These are phyloP conservation scores for Fragaria vesca DNA, from an alignment of 306 rosid species.

Conservation along the genomic window DNA sequence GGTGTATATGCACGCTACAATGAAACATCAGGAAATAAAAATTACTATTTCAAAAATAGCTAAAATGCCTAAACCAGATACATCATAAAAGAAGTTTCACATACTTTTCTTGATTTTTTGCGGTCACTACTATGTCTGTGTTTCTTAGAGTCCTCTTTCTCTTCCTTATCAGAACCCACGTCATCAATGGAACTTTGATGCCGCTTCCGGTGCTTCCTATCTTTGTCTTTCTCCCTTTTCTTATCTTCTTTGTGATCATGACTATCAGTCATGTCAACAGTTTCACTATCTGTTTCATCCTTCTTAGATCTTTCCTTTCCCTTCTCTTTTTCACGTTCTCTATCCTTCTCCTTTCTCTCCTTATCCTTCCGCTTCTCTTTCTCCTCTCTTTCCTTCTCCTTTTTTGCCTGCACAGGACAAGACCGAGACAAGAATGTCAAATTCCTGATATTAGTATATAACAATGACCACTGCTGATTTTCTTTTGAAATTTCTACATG, in stretches of 20 bases:
- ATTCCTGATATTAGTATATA: background rate
- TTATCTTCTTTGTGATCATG: conserved; percentile 82
- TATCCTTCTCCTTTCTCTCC: conserved; percentile 65
- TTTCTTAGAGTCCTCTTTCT: conserved; percentile 86
- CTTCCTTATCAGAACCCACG: conserved; percentile 80
- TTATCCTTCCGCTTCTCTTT: conserved; percentile 63
- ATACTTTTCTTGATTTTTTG: conserved; percentile 81
- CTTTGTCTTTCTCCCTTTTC: conserved; percentile 90
- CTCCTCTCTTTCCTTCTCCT: conserved; percentile 81
- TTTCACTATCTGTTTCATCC: conserved; percentile 91
- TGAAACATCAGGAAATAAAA: conserved; percentile 17
- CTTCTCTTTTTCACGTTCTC: conserved; percentile 87
- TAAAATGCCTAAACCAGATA: background rate
- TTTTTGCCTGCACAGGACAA: conserved; percentile 62
- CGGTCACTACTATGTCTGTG: conserved; percentile 91
- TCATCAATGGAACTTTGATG: conserved; percentile 81
- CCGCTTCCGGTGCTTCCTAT: conserved; percentile 90
- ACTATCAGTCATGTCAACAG: conserved; percentile 49
- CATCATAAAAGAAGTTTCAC: conserved; percentile 13
- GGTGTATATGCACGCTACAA: conserved; percentile 89
- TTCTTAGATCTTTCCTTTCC: conserved; percentile 79
- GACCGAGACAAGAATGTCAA: conserved; percentile 1
- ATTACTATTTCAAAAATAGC: conserved; percentile 20
- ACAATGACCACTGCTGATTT: background rate
- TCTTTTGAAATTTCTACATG: background rate